Conservation (phyloP, 1,284 basidiomycete genomes). For the Cronartium quercuum region DNA sequence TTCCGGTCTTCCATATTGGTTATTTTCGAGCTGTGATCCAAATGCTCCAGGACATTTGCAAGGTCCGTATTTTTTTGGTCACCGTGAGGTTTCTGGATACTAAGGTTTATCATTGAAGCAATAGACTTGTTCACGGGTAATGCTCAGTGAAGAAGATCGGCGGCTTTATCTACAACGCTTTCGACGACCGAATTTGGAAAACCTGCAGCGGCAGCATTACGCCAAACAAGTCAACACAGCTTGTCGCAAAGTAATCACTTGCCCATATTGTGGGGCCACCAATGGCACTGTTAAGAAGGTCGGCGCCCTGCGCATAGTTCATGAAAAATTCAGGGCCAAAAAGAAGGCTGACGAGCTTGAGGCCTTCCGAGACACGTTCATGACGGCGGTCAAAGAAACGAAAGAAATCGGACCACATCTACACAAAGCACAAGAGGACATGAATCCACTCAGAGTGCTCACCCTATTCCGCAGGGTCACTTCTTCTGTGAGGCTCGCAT, state of each 20-base stretch:
- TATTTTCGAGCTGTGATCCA: conserved; percentile 94
- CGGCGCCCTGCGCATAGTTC: conserved; percentile 88
- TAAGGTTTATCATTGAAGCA: neutral
- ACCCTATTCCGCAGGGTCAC: conserved; percentile 90
- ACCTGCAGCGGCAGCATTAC: conserved; percentile 77
- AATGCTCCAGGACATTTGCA: conserved; percentile 93
- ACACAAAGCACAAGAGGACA: conserved; percentile 84
- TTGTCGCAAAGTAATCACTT: conserved; percentile 85
- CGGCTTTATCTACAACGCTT: conserved; percentile 79
- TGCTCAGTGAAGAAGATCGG: conserved; percentile 83
- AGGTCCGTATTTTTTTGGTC: conserved; percentile 56
- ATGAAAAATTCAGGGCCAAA: conserved; percentile 94
- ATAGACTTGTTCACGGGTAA: conserved; percentile 85
- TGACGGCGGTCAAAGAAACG: conserved; percentile 73
- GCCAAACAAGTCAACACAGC: conserved; percentile 82
- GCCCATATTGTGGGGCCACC: conserved; percentile 83
- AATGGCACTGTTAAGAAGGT: conserved; percentile 98
- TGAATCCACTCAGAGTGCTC: conserved; percentile 89
- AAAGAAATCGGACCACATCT: conserved; percentile 80
- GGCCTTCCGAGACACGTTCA: conserved; percentile 78
- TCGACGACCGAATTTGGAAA: conserved; percentile 82
- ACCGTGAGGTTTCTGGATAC: neutral
- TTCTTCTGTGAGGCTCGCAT: conserved; percentile 54
- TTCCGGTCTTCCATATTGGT: conserved; percentile 62
- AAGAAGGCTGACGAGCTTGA: conserved; percentile 78